Base-by-base conservation (phyloP, 2,329 filamentous ascomycete genomes). In the Fusarium hostae region DNA sequence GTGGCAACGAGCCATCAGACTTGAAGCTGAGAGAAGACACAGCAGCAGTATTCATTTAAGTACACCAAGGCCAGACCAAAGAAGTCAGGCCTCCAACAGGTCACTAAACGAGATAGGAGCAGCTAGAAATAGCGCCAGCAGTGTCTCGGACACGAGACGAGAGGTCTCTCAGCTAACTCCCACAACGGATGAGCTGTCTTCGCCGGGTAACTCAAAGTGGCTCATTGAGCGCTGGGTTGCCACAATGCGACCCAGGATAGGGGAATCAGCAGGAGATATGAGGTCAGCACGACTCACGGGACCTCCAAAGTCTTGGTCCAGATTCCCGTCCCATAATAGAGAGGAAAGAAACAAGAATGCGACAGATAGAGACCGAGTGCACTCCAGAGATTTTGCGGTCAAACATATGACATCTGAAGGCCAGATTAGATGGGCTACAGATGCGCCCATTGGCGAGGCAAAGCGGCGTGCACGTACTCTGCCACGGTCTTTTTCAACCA, bases 221-320 rank as follows among this genome's bases (percentile, higher is more conserved):
- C 64, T 71, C 6, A 71, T 75, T n/a, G 63, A 71, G 39, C 71
- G 66, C 10, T 75, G 74, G 75, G 61, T 66, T 40, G 18, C 57
- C 30, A 67, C 71, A 37, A 71, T 75, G 63, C 65, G 54, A 24
- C 68, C 61, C 30, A 58, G 30, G 48, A 26, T 47, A 26, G 43
- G 34, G 20, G 48, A 59, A 6, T 34, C 22, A 15, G 41, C 55
- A 18, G 41, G 26, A 15, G 59, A 43, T 45, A 45, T 35, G 40
- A 45, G 15, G 22, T 66, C 41, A 40, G 43, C 39, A 22, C 68
- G 50, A 34, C 55, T 64, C 35, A 44, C 39, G 40, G 73, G 60
- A 8, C 77, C 77, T 32, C 78, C 79, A 8, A 70, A 68, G 18
- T 77, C 80, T 11, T 83, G 82, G 81, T 72, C 81, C 13, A 80